These are phyloP conservation scores for Sporobolomyces pararoseus DNA, from an alignment of 768 basidiomycete species.

Conservation along the genomic window DNA sequence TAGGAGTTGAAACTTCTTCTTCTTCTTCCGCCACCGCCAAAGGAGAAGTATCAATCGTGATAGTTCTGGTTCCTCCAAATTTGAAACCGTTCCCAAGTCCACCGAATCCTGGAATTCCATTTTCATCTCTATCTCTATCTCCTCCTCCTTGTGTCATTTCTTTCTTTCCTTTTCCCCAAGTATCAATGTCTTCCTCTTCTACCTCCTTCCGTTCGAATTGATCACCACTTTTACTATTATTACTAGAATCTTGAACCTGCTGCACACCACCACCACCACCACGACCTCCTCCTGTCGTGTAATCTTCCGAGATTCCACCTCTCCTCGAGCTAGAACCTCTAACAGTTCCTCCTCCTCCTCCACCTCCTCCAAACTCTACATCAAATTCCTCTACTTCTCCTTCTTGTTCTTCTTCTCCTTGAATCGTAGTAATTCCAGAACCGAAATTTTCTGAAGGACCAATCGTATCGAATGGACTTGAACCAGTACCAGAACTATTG, in stretches of 20 bases:
- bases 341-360: no score
- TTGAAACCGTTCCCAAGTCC: conserved; percentile 6
- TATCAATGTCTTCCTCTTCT: neutral
- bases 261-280: no score
- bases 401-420: neutral
- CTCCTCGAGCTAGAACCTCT: no score
- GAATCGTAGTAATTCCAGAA: no score
- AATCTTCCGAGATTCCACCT: neutral
- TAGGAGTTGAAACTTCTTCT: neutral
- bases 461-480: conserved; percentile 15
- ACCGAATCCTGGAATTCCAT: neutral
- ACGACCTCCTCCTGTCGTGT: no score
- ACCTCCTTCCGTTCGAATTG: neutral
- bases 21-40: neutral
- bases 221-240: no score
- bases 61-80: conserved; percentile 13
- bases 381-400: no score
- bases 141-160: no score
- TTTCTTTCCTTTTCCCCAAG: neutral
- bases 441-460: neutral
- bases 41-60: no score
- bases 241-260: no score
- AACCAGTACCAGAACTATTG: neutral
- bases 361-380: no score
- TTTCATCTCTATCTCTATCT: no score